These are phyloP conservation scores for Exophiala sp. DNA, from an alignment of 2,329 filamentous ascomycete species.

Conservation along the genomic window DNA sequence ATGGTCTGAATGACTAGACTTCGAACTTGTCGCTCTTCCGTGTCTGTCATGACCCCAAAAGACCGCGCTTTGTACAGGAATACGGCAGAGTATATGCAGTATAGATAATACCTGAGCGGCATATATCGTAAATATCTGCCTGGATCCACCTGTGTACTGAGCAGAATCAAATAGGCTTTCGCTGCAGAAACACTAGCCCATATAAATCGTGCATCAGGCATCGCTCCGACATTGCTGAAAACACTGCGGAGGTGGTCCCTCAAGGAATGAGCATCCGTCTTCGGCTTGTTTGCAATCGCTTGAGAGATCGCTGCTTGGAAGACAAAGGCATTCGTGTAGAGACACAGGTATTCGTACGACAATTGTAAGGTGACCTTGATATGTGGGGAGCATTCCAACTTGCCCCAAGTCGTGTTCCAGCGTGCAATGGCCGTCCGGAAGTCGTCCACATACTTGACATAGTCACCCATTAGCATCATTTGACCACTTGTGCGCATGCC, in stretches of 20 bases:
- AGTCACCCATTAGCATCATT: constrained; percentile 67
- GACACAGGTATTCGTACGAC: constrained; percentile 68
- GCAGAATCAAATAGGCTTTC: constrained; percentile 57
- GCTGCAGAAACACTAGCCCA: constrained; percentile 64
- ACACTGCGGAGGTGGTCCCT: constrained; percentile 42
- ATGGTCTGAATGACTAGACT: constrained; percentile 58
- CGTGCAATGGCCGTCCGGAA: constrained; percentile 65
- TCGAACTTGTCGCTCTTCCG: constrained; percentile 55
- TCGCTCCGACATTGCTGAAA: constrained; percentile 55
- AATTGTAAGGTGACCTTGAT: constrained; percentile 66
- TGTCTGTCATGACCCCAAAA: constrained; percentile 56
- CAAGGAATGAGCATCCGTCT: constrained; percentile 33
- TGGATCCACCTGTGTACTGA: constrained; percentile 59
- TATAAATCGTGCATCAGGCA: constrained; percentile 63
- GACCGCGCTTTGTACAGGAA: constrained; percentile 63
- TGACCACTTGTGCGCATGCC: constrained; percentile 67
- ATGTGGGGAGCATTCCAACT: constrained; percentile 61
- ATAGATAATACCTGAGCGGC: constrained; percentile 62
- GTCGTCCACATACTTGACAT: constrained; percentile 72
- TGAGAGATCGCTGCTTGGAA: constrained; percentile 67
- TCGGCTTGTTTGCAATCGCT: constrained; percentile 40
- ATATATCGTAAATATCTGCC: constrained; percentile 59
- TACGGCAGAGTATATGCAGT: constrained; percentile 60
- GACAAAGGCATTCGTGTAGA: constrained; percentile 73
- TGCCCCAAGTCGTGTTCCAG: constrained; percentile 69